Conservation (phyloP, 768 basidiomycete species). For the Suillus subalutaceus region DNA sequence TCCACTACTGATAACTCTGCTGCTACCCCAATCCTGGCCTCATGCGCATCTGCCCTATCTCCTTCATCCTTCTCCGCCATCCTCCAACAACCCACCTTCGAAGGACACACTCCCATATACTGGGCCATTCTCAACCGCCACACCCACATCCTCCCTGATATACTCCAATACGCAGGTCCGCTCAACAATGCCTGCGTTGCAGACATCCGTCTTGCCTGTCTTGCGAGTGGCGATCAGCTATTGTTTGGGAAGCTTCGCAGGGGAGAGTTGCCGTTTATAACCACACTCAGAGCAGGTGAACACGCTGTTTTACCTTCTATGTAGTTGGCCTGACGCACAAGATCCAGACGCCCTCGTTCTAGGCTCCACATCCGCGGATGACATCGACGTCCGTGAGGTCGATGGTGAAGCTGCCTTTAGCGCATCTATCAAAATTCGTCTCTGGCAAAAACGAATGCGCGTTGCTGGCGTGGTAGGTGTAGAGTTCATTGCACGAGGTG, state of each 20-base stretch:
- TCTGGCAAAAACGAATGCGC: conserved; percentile 75
- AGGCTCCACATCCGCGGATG: conserved; percentile 51
- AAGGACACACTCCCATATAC: conserved; percentile 67
- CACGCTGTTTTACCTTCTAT: not conserved
- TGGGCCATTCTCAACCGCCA: conserved; percentile 70
- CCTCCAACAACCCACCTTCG: conserved; percentile 65
- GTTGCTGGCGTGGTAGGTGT: conserved; percentile 54
- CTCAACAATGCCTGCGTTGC: conserved; percentile 46
- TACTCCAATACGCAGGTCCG: conserved; percentile 56
- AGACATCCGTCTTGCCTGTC: conserved; percentile 69
- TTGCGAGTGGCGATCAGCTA: conserved; percentile 33
- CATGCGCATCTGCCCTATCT: conserved; percentile 44
- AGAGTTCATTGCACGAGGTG: conserved; percentile 69
- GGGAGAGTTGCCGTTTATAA: conserved; percentile 17
- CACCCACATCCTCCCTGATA: conserved; percentile 44
- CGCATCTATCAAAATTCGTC: conserved; percentile 22
- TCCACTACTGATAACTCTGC: conserved; percentile 43
- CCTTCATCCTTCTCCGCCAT: conserved; percentile 43
- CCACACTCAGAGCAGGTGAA: conserved; percentile 17
- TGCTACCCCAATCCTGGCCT: conserved; percentile 48
- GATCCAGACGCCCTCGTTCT: conserved; percentile 54
- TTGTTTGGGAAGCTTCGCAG: conserved; percentile 28
- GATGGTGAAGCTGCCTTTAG: conserved; percentile 56
- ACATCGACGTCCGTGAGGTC: conserved; percentile 56
- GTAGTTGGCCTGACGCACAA: not conserved